These are phyloP conservation scores for Pyrenophora tritici-repentis DNA, from an alignment of 2,329 filamentous ascomycete genomes.

Conservation along the genomic window DNA sequence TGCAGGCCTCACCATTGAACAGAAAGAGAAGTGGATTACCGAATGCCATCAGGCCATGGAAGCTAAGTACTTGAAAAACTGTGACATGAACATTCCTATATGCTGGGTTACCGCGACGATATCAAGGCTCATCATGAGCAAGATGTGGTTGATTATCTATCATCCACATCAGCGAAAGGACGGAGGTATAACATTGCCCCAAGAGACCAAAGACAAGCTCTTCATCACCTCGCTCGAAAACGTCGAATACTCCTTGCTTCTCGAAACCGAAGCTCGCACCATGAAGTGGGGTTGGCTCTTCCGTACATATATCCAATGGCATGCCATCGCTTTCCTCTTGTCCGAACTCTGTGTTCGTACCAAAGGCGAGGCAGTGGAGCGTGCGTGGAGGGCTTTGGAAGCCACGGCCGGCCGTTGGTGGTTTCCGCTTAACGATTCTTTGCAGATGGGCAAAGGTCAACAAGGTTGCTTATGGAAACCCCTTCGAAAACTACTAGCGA, in stretches of 20 bases:
- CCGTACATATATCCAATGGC: constrained; percentile 68
- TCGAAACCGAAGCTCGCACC: constrained; percentile 67
- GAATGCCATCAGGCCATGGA: constrained; percentile 55
- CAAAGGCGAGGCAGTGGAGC: constrained; percentile 61
- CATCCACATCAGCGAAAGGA: constrained; percentile 71
- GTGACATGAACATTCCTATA: constrained; percentile 62
- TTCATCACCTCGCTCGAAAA: constrained; percentile 76
- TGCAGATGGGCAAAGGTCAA: constrained; percentile 34
- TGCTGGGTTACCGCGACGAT: constrained; percentile 73
- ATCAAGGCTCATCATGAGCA: constrained; percentile 73
- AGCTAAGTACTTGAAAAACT: constrained; percentile 55
- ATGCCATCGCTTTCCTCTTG: constrained; percentile 65
- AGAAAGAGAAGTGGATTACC: constrained; percentile 57
- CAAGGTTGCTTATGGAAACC: constrained; percentile 67
- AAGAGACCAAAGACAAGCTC: constrained; percentile 69
- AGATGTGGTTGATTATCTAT: constrained; percentile 78
- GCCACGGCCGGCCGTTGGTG: constrained; percentile 51
- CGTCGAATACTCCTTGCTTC: constrained; percentile 69
- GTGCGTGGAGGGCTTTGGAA: constrained; percentile 65
- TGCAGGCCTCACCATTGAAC: constrained; percentile 50
- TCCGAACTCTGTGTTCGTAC: constrained; percentile 64
- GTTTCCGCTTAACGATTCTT: constrained; percentile 37
- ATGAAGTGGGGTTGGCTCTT: constrained; percentile 70
- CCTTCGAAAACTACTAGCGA: constrained; percentile 63
- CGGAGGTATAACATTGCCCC: constrained; percentile 58